A percentile compares a stretch with the other conserved stretches of the same genome.
These are phyloP conservation scores for Physcia stellaris DNA, from an alignment of 495 filamentous ascomycete genomes.

Conservation along the genomic window DNA sequence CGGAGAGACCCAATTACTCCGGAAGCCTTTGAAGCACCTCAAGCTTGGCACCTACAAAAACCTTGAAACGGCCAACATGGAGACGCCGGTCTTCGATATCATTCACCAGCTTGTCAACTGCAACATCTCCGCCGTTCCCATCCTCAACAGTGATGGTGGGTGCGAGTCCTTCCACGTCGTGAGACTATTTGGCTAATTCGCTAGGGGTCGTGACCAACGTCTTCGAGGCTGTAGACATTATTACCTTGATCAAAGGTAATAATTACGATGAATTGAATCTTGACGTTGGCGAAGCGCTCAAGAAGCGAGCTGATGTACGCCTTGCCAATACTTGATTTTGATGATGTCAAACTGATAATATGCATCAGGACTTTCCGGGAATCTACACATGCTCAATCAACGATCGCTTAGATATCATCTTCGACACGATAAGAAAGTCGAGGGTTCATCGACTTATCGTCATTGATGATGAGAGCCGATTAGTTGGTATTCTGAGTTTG, in stretches of 20 bases:
- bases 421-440: slow-evolving; percentile 90
- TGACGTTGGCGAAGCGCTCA: slow-evolving; percentile 78
- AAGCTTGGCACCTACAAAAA: slow-evolving; percentile 72
- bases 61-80: slow-evolving; percentile 75
- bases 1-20: slow-evolving; percentile 72
- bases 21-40: slow-evolving; percentile 78
- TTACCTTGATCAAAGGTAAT: slow-evolving; percentile 86
- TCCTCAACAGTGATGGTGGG: slow-evolving; percentile 66
- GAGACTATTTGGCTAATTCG: neutral
- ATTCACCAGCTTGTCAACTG: slow-evolving; percentile 86
- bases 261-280: slow-evolving; percentile 81
- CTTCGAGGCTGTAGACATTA: slow-evolving; percentile 96
- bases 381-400: slow-evolving; percentile 92
- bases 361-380: slow-evolving; percentile 74
- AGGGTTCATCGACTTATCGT: slow-evolving; percentile 87
- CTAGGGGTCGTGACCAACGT: slow-evolving; percentile 75
- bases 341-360: neutral
- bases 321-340: neutral
- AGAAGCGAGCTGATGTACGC: slow-evolving; percentile 62
- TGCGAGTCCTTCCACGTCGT: neutral
- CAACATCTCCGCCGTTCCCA: slow-evolving; percentile 90
- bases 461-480: slow-evolving; percentile 71
- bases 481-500: slow-evolving; percentile 82
- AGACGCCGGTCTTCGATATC: slow-evolving; percentile 86
- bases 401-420: slow-evolving; percentile 87